Evolutionary conservation across 73 alveolate species (phyloP).

Genomic region (Stentor roeselii): DNA sequence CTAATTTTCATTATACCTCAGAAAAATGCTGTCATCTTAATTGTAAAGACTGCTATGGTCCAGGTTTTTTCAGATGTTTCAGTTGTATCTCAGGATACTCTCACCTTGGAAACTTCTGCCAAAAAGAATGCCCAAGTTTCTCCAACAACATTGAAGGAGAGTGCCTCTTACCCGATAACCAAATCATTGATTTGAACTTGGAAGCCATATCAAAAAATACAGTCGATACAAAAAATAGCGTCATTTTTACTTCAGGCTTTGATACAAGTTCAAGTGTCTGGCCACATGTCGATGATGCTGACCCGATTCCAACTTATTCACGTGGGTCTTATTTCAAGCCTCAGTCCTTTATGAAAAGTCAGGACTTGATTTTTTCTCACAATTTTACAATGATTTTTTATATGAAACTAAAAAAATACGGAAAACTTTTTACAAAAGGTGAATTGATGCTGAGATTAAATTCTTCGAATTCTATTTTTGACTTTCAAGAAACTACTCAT

Average conservation of each 20-base stretch:
- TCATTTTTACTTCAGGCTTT: not conserved
- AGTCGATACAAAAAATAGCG: not conserved
- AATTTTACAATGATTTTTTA: not conserved
- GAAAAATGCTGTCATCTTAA: not conserved
- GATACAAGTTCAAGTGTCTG: not conserved
- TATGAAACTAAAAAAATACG: not conserved
- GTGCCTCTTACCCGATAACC: not conserved
- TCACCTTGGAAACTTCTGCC: not conserved
- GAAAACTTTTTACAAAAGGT: not conserved
- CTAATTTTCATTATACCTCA: not conserved
- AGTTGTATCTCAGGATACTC: not conserved
- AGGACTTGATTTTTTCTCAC: not conserved
- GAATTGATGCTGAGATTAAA: not conserved
- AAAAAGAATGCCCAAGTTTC: not conserved
- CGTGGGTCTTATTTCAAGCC: not conserved
- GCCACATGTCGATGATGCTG: not conserved
- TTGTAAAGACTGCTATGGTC: not conserved
- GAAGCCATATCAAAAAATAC: too few species aligned
- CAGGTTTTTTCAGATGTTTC: not conserved
- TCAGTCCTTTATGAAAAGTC: not conserved
- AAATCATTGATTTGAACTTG: not conserved
- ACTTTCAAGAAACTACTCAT: not conserved
- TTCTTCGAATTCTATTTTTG: not conserved
- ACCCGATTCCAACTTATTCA: not conserved
- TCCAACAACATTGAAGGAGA: not conserved